Base-by-base conservation (phyloP, 148 eudicot species). In the Gaultheria prostrata region DNA sequence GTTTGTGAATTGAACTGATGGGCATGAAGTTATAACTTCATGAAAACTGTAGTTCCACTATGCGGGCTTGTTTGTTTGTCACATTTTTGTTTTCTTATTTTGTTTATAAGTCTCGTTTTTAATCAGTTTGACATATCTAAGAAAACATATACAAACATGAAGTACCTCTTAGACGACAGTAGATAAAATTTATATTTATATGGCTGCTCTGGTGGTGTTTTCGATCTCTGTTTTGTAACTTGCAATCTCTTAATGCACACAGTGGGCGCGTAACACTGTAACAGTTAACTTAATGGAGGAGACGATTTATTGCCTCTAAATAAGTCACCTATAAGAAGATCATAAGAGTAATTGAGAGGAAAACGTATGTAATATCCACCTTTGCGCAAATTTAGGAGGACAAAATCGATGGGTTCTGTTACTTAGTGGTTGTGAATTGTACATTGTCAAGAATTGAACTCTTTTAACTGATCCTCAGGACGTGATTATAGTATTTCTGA, bases 381-480 rank as follows among this genome's bases (percentile, higher is more conserved):
- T 49, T 76, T 3, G 2, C 1, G 6, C 46, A 45, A 28, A 30
- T 77, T 50, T 51, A 77, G 80, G 63, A 50, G 5, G 17, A 51
- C 15, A 28, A 77, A 30, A 28, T 51, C 4, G 3, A 28, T 77
- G 43, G 18, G 9, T 1, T 77, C 80, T n/a, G 63, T 18, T 12
- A 6, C 45, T 51, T 77, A 30, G 53, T 77, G 30, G 80, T 20
- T 77, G 45, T 26, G 15, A 51, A 17, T 3, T 24, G 17, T 8
- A 56, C 28, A 15, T 78, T 78, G 6, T 78, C 28, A 15, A 18
- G 43, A 28, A 26, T 26, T 50, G n/a, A 51, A 77, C 56, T 76
- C 43, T 77, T 30, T 56, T 77, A 49, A 51, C 80, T 77, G 61
- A 50, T 28, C 61, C 80, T 77, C 43, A 26, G 8, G 43, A 51